Evolutionary conservation across 2,329 filamentous ascomycete genomes (phyloP).

Genomic region (Plectosphaerella sp.): DNA sequence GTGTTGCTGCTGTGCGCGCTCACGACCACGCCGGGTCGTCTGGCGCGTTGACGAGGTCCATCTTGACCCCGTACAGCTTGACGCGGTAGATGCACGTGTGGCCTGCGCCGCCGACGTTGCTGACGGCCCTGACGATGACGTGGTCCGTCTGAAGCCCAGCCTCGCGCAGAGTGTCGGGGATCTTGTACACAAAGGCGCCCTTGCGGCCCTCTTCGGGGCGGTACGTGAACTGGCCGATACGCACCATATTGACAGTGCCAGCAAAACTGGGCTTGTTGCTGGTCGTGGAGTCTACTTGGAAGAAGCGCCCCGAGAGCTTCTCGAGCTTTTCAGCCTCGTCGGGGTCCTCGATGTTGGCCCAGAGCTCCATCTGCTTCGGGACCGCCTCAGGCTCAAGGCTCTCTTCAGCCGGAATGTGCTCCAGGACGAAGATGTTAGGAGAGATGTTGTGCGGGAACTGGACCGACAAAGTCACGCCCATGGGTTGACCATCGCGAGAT

Average conservation of each 20-base stretch:
- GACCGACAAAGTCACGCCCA: constrained; percentile 63
- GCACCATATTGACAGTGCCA: constrained; percentile 27
- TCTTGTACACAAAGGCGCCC: constrained; percentile 46
- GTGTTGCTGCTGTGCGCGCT: neutral
- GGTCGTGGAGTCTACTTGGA: constrained; percentile 16
- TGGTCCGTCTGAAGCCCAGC: constrained; percentile 45
- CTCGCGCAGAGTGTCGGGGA: constrained; percentile 44
- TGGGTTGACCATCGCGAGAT: constrained; percentile 30
- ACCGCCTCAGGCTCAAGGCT: constrained; percentile 58
- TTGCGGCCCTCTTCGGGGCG: constrained; percentile 36
- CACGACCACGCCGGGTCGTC: neutral
- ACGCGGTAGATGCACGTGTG: constrained; percentile 65
- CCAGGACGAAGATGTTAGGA: constrained; percentile 66
- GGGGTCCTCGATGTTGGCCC: constrained; percentile 52
- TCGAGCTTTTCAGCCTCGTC: constrained; percentile 21
- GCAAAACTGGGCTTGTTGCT: constrained; percentile 14
- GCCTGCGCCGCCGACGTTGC: constrained; percentile 52
- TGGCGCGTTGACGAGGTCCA: constrained; percentile 9
- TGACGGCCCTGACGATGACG: constrained; percentile 49
- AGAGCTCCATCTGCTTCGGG: constrained; percentile 67
- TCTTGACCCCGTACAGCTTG: constrained; percentile 47
- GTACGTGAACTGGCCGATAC: constrained; percentile 54
- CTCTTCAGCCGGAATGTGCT: constrained; percentile 62
- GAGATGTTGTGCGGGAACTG: constrained; percentile 53
- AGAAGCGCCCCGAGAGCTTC: too few species aligned